Conservation (phyloP, 148 eudicot species). For the Pouteria glomerata region DNA sequence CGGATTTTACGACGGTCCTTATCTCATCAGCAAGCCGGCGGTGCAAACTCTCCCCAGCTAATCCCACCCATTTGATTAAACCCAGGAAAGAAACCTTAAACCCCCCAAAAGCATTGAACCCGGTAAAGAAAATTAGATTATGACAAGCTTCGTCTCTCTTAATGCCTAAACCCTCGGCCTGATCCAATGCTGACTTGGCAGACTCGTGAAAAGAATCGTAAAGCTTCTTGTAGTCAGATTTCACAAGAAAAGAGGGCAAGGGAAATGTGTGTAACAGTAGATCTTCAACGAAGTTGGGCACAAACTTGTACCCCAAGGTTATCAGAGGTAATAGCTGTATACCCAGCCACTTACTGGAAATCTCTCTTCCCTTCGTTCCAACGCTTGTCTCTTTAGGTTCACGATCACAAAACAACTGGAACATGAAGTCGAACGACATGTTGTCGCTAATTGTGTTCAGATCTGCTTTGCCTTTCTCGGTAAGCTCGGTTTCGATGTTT, state of each 20-base stretch:
- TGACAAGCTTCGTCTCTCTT: conserved; percentile 63
- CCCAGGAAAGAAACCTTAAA: conserved; percentile 38
- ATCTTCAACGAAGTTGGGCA: conserved; percentile 49
- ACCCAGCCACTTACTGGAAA: conserved; percentile 36
- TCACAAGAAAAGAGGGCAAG: conserved; percentile 37
- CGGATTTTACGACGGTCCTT: conserved; percentile 33
- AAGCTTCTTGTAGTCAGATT: conserved; percentile 38
- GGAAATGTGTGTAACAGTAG: conserved; percentile 36
- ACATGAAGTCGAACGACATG: conserved; percentile 45
- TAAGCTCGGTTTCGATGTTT: conserved; percentile 30
- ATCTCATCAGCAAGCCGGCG: conserved; percentile 40
- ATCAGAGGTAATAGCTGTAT: conserved; percentile 42
- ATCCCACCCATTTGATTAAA: conserved; percentile 48
- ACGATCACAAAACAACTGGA: conserved; percentile 35
- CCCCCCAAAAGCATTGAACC: conserved; percentile 61
- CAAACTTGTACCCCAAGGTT: conserved; percentile 37
- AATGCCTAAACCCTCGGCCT: conserved; percentile 45
- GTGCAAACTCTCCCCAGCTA: conserved; percentile 46
- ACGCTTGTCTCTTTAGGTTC: conserved; percentile 23
- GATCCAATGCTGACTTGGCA: conserved; percentile 32
- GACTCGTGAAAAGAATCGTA: conserved; percentile 35
- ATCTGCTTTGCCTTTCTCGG: conserved; percentile 15
- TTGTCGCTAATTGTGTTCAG: conserved; percentile 30
- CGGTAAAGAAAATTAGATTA: conserved; percentile 47
- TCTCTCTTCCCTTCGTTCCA: conserved; percentile 31